These are phyloP conservation scores for Globisporangium echinulatum DNA, from an alignment of 352 stramenopile species.

Conservation along the genomic window DNA sequence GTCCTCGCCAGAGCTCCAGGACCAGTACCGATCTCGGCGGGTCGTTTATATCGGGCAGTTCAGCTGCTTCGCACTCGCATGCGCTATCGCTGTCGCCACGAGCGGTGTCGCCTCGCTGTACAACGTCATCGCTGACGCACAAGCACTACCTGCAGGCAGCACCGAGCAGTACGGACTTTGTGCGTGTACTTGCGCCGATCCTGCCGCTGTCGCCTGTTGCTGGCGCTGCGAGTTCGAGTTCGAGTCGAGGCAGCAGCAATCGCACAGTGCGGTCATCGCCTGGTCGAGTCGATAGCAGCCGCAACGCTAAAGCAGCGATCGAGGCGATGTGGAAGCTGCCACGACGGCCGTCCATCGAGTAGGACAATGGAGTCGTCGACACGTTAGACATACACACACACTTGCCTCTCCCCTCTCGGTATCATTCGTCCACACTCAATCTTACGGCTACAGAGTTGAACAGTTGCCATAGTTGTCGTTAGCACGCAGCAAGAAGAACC, in stretches of 20 bases:
- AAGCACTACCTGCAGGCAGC: not conserved
- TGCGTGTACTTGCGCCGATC: slow-evolving; percentile 9
- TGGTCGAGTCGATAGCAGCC: slow-evolving; percentile 1
- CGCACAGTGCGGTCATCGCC: slow-evolving; percentile 1
- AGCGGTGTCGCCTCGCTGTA: too few relatives aligned
- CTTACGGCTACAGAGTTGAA: too few relatives aligned
- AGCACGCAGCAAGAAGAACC: too few relatives aligned
- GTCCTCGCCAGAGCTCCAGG: too few relatives aligned
- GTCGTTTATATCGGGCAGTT: slow-evolving; percentile 4
- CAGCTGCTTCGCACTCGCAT: not conserved
- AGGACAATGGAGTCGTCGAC: not conserved
- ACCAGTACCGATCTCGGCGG: slow-evolving; percentile 9
- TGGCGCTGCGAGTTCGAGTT: not conserved
- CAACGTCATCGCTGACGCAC: not conserved
- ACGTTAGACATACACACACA: not conserved
- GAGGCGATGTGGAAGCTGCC: slow-evolving; percentile 39
- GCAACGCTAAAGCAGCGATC: not conserved
- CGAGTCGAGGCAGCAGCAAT: not conserved
- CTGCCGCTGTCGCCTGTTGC: not conserved
- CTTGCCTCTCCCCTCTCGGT: too few relatives aligned
- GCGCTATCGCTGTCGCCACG: not conserved
- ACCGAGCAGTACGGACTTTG: slow-evolving; percentile 1
- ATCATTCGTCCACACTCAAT: too few relatives aligned
- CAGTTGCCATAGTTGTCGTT: too few relatives aligned
- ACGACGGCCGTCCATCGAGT: slow-evolving; percentile 21